Percentiles rank a stretch among this genome's conserved stretches.
These are phyloP conservation scores for Colletotrichum orbiculare DNA, from an alignment of 2,329 filamentous ascomycete genomes.

Conservation along the genomic window DNA sequence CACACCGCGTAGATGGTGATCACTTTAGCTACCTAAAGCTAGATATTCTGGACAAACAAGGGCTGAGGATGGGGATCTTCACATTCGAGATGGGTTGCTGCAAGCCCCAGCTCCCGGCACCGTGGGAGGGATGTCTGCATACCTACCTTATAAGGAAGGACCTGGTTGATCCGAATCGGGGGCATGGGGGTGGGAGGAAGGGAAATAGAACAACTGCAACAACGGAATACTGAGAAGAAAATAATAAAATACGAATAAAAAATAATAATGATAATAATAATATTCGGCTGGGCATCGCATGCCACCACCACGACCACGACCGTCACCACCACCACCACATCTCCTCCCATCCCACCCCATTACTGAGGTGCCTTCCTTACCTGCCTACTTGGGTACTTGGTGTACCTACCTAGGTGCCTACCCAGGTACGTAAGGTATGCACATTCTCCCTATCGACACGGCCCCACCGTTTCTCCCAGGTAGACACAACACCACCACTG, in stretches of 20 bases:
- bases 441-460: not conserved
- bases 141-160: not conserved
- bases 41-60: not conserved
- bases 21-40: too few relatives aligned
- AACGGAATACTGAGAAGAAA: not conserved
- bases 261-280: not conserved
- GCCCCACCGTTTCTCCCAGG: constrained; percentile 32
- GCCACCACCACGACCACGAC: not conserved
- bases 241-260: not conserved
- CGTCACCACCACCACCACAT: not conserved
- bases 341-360: too few relatives aligned
- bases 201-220: not conserved
- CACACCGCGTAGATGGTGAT: too few relatives aligned
- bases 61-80: not conserved
- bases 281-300: constrained; percentile 7
- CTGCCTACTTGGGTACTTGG: not conserved
- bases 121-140: constrained; percentile 16
- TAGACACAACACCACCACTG: not conserved
- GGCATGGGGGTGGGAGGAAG: not conserved
- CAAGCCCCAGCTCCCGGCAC: constrained; percentile 20
- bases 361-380: not conserved
- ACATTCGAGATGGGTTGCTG: constrained; percentile 9
- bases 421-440: not conserved
- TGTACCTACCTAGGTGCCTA: not conserved
- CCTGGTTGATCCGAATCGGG: constrained; percentile 23